Evolutionary conservation across 495 filamentous ascomycete species (phyloP).

Genomic region (Lasiosphaeriaceae sp.): DNA sequence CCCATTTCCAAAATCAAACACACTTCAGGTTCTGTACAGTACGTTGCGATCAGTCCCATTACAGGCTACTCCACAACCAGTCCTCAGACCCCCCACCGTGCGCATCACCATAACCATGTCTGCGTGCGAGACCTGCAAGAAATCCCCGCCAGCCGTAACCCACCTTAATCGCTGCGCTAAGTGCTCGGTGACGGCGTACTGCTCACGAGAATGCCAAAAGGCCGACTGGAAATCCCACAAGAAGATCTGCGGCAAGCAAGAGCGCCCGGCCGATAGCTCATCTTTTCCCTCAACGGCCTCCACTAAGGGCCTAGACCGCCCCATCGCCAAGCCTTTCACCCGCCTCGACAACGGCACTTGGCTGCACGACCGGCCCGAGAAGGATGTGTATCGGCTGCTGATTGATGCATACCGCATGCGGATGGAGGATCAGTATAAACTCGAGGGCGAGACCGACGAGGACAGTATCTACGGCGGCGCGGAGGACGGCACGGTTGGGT

Average conservation of each 20-base stretch:
- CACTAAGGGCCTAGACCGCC: constrained; percentile 11
- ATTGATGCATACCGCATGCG: constrained; percentile 47
- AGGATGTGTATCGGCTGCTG: constrained; percentile 42
- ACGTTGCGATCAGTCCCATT: too few species aligned
- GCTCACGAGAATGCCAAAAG: constrained; percentile 44
- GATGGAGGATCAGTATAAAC: constrained; percentile 34
- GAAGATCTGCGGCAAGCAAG: constrained; percentile 25
- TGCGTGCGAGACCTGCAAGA: constrained; percentile 12
- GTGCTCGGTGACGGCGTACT: constrained; percentile 40
- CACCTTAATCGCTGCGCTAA: constrained; percentile 38
- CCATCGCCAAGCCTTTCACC: constrained; percentile 23
- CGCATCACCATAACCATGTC: not conserved
- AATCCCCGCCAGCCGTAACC: constrained; percentile 7
- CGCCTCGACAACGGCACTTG: constrained; percentile 21
- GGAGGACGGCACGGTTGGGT: not conserved
- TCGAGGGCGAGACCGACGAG: not conserved
- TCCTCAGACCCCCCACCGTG: too few species aligned
- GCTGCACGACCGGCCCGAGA: constrained; percentile 37
- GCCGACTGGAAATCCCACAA: constrained; percentile 45
- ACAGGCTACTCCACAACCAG: too few species aligned
- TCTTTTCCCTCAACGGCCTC: too few species aligned
- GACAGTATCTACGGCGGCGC: constrained; percentile 1
- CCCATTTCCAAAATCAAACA: too few species aligned
- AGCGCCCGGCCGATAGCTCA: too few species aligned
- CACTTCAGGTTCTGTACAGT: too few species aligned